Evolutionary conservation across 176 grass and related monocot genomes (phyloP), one percentile per base, ranked within the genome.

Genomic region (Areca catechu): DNA sequence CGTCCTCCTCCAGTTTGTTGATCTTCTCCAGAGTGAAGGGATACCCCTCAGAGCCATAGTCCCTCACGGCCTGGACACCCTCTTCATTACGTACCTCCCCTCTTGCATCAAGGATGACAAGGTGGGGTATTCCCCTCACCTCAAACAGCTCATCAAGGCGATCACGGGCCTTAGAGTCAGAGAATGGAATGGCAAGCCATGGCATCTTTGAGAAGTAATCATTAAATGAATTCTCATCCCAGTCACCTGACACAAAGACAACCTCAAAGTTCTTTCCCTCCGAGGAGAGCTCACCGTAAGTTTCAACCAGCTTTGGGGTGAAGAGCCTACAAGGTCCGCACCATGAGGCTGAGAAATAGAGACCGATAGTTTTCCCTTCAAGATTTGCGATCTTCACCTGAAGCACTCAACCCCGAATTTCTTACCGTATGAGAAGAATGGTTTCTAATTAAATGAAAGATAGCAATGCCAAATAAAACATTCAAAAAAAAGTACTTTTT

Each of bases 151-250:
- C n/a, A 37, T 77, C 19, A 48, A 94, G 72, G 28, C 50, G 49
- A 7, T 55, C 19, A 43, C 77, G 80, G 22, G 77, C 69, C 49
- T 84, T 66, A 5, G 69, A 79, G 24, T 94, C 89, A 0, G 77
- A 88, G 53, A 88, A 94, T 53, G 84, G 89, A 48, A 94, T 55
- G 5, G 84, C 70, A 21, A 84, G 54, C 89, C 89, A 94, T 22
- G 84, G 89, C 84, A 94, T 94, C 69, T 77, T 81, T 20, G 74
- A 62, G 48, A 94, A 94, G 56, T 81, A 72, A 0, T 19, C 49
- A 24, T 78, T 88, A 64, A 85, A 95, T 24, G 37, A 34, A 55
- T 76, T 71, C 64, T 79, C 81, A 24, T 70, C 69, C 9, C 4
- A 20, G 73, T 85, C 89, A 22, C 18, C 19, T 15, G 22, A 22